Percentiles rank a stretch among this genome's conserved stretches.
Evolutionary conservation across 257 asterid species (phyloP).

Genomic region (Nicotiana sylvestris): DNA sequence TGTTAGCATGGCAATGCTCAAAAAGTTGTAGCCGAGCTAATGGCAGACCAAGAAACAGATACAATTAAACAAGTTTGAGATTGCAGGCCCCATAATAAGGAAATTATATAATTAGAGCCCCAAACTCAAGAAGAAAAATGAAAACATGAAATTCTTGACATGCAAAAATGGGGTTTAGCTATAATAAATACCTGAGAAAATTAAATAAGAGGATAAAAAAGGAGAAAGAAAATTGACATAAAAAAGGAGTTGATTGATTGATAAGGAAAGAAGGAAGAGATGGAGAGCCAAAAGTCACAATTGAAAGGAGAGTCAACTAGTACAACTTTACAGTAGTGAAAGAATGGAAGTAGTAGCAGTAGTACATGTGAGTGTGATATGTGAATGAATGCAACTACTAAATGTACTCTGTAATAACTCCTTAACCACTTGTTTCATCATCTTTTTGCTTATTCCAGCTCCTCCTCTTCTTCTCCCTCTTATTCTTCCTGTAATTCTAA

Average conservation of each 20-base stretch:
- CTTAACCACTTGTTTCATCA: neutral
- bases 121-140: neutral
- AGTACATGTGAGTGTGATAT: conserved; percentile 12
- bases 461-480: neutral
- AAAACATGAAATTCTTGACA: neutral
- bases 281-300: neutral
- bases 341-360: conserved; percentile 6
- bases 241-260: neutral
- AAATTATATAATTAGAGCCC: too few species aligned
- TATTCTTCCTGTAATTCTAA: conserved; percentile 4
- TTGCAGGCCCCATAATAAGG: neutral
- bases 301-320: neutral
- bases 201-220: neutral
- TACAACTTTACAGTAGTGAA: neutral
- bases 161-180: conserved; percentile 3
- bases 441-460: neutral
- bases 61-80: neutral
- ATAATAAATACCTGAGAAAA: neutral
- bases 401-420: neutral
- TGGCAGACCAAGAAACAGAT: conserved; percentile 11
- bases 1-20: neutral
- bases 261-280: conserved; percentile 1
- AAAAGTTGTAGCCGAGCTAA: neutral
- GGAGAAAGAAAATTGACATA: neutral
- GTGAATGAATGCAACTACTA: conserved; percentile 9